phyloP scores from a whole-genome alignment of 768 basidiomycete species.

The Mycena rebaudengoi region DNA sequence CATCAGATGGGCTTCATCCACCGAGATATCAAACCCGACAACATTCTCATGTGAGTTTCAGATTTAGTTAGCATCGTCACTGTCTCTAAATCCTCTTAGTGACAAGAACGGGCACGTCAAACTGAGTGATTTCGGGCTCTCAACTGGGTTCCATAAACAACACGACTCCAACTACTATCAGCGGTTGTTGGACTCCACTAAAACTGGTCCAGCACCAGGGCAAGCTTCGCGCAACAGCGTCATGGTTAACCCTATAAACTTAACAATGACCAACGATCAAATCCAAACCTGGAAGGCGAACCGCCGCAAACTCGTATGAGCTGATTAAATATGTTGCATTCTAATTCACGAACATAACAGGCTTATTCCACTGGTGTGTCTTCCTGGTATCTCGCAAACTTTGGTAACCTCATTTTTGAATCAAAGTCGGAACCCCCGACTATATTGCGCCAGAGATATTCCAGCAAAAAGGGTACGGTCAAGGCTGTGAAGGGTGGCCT shows the following conservation, averaged over 20 bases:
- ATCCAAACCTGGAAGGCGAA: conserved; percentile 99
- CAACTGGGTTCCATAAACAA: conserved; percentile 99
- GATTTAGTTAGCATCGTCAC: not conserved
- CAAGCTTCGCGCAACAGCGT: conserved; percentile 87
- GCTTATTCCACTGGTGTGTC: conserved; percentile 98
- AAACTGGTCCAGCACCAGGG: conserved; percentile 48
- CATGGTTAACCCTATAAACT: conserved; percentile 95
- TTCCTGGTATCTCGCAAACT: no score
- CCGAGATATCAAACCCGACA: conserved; percentile 99
- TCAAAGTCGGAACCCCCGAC: conserved; percentile 56
- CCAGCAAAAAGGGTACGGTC: conserved; percentile 95
- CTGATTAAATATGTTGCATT: not conserved
- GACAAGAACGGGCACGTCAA: conserved; percentile 98
- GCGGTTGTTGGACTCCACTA: conserved; percentile 78
- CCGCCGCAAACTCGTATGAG: conserved; percentile 85
- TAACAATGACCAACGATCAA: conserved; percentile 92
- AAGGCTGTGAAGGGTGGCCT: conserved; percentile 99
- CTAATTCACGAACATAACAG: conserved; percentile 46
- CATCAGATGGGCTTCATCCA: conserved; percentile 98
- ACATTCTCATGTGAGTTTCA: conserved; percentile 66
- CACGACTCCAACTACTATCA: conserved; percentile 97
- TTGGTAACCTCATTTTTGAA: no score
- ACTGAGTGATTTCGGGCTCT: conserved; percentile 97
- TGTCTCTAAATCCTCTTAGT: conserved; percentile 54
- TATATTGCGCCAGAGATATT: conserved; percentile 98